Evolutionary conservation across 441 rosid species (phyloP), one percentile per base, ranked within the genome.

Genomic region (Aleurites moluccanus): DNA sequence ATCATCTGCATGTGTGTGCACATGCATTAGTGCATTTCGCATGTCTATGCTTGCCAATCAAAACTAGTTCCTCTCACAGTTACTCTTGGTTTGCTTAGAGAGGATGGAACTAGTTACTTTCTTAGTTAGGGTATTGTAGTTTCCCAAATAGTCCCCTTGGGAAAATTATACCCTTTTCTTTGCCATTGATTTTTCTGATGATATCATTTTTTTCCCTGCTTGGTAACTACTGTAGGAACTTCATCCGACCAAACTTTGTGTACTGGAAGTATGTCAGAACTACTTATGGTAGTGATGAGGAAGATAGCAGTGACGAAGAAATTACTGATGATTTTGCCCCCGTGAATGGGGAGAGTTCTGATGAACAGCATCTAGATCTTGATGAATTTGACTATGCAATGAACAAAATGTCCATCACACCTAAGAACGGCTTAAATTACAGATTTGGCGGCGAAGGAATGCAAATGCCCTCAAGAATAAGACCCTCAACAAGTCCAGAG

Each of bases 401-500:
- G 83, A 85, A 83, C 78, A 85, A 88, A 72, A 93, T 91, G 96
- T 90, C 97, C 10, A 86, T 89, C 25, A 87, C 94, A 20, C 96
- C 96, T 0, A 87, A 83, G 77, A 82, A 82, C 61, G 70, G 81
- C 21, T 81, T 70, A 13, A 73, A 38, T 69, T 80, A 28, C 75
- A 74, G 77, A 69, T 84, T 81, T 50, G 90, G 82, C 0, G 81
- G 77, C 55, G 78, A 73, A 63, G 72, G 69, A 27, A 72, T 69
- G 57, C 84, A 80, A 77, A 92, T 92, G 93, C 98, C 95, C n/a
- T 90, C 89, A 0, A 90, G 69, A 79, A 82, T 92, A 61, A 84
- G 96, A 73, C 98, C 98, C 30, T 91, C 91, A 14, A 91, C 83
- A 10, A 88, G 93, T 76, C 97, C 93, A 6, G 88, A 82, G 77